Evolutionary conservation across 257 asterid genomes (phyloP), one percentile per base, ranked within the genome.

Genomic region (Solanum stenotomum): DNA sequence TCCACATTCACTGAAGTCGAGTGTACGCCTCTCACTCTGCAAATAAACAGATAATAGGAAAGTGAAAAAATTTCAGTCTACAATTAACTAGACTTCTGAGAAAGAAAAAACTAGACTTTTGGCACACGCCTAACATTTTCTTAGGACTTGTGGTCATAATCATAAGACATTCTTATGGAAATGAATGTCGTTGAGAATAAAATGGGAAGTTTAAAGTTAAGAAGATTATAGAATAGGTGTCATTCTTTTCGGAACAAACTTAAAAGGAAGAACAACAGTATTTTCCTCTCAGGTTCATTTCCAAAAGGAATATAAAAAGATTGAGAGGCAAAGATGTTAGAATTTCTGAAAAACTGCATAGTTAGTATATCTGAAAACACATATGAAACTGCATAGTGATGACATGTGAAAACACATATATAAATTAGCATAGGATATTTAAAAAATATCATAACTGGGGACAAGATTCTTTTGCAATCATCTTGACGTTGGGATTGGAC

Each of bases 1-100:
- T 87, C 92, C 98, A 83, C 98, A 95, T 90, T 96, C 98, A 63
- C 97, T 94, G 88, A 96, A 96, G 89, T 96, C 99, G 35, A 96
- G 99, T 10, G 92, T 87, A 10, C 98, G 96, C 83, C 96, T 90
- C 94, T 96, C 98, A 27, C 89, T 87, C 98, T 94, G 97, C 91
- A 77, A 87, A 52, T 18, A 29, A 12, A 40, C 59, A 89, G 42
- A 63, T 37, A 75, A 33, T 42, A 78, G 83, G 22, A 42, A 86
- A 61, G 72, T 75, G 11, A 78, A 27, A 5, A 5, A 44, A 15
- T 9, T 44, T 78, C 63, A 42, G 63, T 42, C 82, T 78, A 44
- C 35, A 67, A 10, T 23, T 29, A 44, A 46, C 85, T 25, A 31
- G 33, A 31, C 33, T 31, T 31, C 3, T 79, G 37, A 79, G 38